These are phyloP conservation scores for Plasmodium reichenowi DNA, from an alignment of 169 alveolate species.

Conservation along the genomic window DNA sequence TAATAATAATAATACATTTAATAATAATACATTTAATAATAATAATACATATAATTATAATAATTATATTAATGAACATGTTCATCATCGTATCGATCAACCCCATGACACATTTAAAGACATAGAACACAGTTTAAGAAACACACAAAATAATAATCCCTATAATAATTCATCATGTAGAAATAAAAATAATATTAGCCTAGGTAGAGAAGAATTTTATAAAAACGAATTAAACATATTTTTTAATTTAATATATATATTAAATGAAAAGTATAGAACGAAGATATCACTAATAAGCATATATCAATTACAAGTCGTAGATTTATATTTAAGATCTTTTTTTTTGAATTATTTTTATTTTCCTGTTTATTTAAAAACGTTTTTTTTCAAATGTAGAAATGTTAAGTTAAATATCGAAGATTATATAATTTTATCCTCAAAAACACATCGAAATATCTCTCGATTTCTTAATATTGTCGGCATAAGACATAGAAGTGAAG, in stretches of 20 bases:
- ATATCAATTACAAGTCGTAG: slow-evolving; percentile 62
- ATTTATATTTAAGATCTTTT: slow-evolving; percentile 48
- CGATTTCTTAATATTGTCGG: slow-evolving; percentile 53
- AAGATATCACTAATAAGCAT: slow-evolving; percentile 52
- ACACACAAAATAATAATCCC: no score
- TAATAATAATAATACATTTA: background rate
- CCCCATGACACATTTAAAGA: no score
- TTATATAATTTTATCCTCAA: slow-evolving; percentile 52
- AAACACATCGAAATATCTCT: slow-evolving; percentile 64
- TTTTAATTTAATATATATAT: slow-evolving; percentile 52
- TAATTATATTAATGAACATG: background rate
- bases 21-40: background rate
- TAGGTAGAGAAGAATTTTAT: slow-evolving; percentile 15
- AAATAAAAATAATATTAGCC: background rate
- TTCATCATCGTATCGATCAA: no score
- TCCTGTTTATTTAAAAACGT: slow-evolving; percentile 35
- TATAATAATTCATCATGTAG: background rate
- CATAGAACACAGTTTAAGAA: no score
- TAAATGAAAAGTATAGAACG: slow-evolving; percentile 62
- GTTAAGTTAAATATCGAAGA: slow-evolving; percentile 38
- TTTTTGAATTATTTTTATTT: slow-evolving; percentile 30
- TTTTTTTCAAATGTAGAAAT: slow-evolving; percentile 49
- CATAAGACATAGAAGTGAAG: slow-evolving; percentile 59
- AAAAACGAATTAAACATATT: slow-evolving; percentile 67
- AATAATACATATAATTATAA: background rate